Evolutionary conservation across 2,329 filamentous ascomycete genomes (phyloP).

Genomic region (Ceratocystis destructans): DNA sequence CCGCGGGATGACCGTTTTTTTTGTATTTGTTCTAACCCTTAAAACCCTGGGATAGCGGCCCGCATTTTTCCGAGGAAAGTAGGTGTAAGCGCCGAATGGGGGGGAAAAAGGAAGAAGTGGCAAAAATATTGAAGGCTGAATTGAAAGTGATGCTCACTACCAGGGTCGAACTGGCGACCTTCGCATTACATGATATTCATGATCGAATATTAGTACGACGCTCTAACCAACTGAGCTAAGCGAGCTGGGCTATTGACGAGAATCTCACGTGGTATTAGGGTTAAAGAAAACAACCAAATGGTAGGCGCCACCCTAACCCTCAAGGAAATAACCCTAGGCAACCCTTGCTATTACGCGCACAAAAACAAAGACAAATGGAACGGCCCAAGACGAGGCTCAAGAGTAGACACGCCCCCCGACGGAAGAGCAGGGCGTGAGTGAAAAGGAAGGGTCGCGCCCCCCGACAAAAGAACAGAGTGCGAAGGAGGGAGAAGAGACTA

Average conservation of each 20-base stretch:
- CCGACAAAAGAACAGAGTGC: too few relatives aligned
- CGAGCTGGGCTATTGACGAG: conserved; percentile 3
- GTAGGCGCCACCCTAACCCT: too few relatives aligned
- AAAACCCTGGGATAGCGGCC: neutral
- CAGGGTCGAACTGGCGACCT: conserved; percentile 18
- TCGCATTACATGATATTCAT: conserved; percentile 13
- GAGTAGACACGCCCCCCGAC: too few relatives aligned
- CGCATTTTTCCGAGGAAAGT: conserved; percentile 17
- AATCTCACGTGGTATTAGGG: neutral
- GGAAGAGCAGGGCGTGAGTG: too few relatives aligned
- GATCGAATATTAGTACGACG: conserved; percentile 17
- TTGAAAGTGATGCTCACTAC: conserved; percentile 14
- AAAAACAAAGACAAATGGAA: too few relatives aligned
- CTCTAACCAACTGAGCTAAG: conserved; percentile 18
- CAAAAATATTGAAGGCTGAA: neutral
- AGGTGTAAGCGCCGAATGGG: conserved; percentile 8
- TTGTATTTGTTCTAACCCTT: neutral
- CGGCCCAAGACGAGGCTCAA: too few relatives aligned
- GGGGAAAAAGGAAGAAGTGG: neutral
- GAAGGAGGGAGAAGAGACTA: too few relatives aligned
- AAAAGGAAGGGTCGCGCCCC: too few relatives aligned
- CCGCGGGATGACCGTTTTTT: neutral
- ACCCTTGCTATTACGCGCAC: too few relatives aligned
- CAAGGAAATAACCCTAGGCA: too few relatives aligned
- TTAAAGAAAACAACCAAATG: neutral